These are phyloP conservation scores for Solanum ossicruentum DNA, from an alignment of 257 asterid species.

Conservation along the genomic window DNA sequence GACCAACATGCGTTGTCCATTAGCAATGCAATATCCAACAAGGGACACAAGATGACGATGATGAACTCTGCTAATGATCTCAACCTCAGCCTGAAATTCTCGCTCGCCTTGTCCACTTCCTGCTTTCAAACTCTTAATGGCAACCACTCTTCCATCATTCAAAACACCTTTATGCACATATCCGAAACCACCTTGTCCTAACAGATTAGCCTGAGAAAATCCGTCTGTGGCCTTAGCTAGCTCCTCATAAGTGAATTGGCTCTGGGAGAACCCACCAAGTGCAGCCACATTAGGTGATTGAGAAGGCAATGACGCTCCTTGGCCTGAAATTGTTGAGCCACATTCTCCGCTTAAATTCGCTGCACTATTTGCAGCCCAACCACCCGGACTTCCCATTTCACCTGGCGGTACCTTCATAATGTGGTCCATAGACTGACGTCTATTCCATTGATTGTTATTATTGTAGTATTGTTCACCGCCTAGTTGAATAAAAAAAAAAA, in stretches of 20 bases:
- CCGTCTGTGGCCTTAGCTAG: slow-evolving; percentile 50
- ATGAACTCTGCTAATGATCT: slow-evolving; percentile 88
- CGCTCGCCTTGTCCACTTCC: slow-evolving; percentile 97
- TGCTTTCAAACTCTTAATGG: slow-evolving; percentile 70
- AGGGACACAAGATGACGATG: slow-evolving; percentile 95
- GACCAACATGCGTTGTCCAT: slow-evolving; percentile 59
- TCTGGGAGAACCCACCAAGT: slow-evolving; percentile 26
- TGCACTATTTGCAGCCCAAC: slow-evolving; percentile 5
- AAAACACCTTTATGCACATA: slow-evolving; percentile 72
- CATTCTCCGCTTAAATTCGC: neutral
- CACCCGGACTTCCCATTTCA: slow-evolving; percentile 6
- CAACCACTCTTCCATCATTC: slow-evolving; percentile 44
- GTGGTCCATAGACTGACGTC: slow-evolving; percentile 8
- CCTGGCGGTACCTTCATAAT: slow-evolving; percentile 20
- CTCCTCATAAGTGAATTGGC: slow-evolving; percentile 57
- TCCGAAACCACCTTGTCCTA: slow-evolving; percentile 94
- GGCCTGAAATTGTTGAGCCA: slow-evolving; percentile 15
- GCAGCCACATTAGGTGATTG: slow-evolving; percentile 22
- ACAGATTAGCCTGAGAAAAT: slow-evolving; percentile 50
- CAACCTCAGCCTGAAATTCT: slow-evolving; percentile 94
- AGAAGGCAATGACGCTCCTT: slow-evolving; percentile 4
- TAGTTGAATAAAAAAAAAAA: neutral
- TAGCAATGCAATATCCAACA: slow-evolving; percentile 81
- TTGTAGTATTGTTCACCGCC: neutral
- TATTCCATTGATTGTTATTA: neutral